Conservation (phyloP, 257 asterid genomes). For the Solanum dulcamara region DNA sequence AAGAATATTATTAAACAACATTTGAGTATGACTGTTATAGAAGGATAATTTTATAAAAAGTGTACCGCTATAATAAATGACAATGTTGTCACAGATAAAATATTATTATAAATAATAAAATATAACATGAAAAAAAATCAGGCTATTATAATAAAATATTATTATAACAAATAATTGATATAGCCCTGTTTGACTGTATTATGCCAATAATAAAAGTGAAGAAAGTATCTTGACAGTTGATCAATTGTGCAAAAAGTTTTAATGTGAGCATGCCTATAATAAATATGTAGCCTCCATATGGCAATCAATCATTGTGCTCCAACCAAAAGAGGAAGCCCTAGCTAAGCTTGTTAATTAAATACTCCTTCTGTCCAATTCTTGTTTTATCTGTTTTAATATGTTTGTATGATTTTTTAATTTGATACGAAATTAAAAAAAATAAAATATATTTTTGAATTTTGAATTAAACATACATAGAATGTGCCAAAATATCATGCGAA, state of each 20-base stretch:
- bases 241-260: neutral
- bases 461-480: neutral
- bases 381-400: neutral
- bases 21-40: too few species aligned
- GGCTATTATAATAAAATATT: too few species aligned
- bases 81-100: too few species aligned
- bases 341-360: neutral
- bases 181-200: too few species aligned
- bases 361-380: neutral
- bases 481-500: too few species aligned
- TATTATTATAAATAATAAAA: too few species aligned
- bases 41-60: too few species aligned
- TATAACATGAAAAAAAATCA: too few species aligned
- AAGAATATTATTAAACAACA: too few species aligned
- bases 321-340: neutral
- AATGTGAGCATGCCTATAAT: neutral
- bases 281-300: neutral
- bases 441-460: neutral
- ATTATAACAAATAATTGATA: too few species aligned
- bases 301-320: neutral
- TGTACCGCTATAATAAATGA: too few species aligned
- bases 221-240: neutral
- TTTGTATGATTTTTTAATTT: fast-evolving
- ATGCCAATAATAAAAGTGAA: too few species aligned
- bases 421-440: fast-evolving